Percentiles rank a stretch among this genome's conserved stretches.
Conservation (phyloP, 805 yeast genomes). For the Yamadazyma sp. region DNA sequence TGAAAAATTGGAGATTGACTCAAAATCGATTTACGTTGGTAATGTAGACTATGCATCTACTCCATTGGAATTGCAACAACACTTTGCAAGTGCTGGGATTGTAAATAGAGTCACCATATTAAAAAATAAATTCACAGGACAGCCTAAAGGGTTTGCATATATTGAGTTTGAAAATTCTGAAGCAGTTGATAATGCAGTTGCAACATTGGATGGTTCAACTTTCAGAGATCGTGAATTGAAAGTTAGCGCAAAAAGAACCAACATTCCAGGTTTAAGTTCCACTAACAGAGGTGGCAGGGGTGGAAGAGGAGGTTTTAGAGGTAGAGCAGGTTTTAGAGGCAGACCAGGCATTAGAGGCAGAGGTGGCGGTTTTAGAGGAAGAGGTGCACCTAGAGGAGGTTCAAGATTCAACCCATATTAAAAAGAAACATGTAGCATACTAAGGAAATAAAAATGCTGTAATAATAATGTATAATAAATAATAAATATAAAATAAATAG, state of each 20-base stretch:
- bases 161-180: constrained; percentile 72
- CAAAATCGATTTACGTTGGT: constrained; percentile 77
- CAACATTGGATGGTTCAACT: constrained; percentile 55
- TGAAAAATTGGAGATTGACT: constrained; percentile 63
- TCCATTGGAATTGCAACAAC: constrained; percentile 75
- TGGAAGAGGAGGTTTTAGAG: constrained; percentile 38
- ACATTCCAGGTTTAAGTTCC: constrained; percentile 63
- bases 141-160: constrained; percentile 85
- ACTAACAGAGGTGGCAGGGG: constrained; percentile 26
- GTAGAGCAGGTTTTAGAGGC: constrained; percentile 11
- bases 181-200: constrained; percentile 63
- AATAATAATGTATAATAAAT: not conserved
- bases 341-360: constrained; percentile 9
- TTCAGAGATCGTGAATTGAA: constrained; percentile 71
- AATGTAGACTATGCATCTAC: constrained; percentile 79
- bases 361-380: constrained; percentile 10
- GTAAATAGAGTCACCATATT: constrained; percentile 79
- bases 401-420: constrained; percentile 21
- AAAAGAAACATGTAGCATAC: not conserved
- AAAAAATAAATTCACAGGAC: constrained; percentile 70
- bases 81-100: constrained; percentile 65
- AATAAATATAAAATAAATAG: not conserved
- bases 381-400: constrained; percentile 18
- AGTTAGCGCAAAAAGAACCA: constrained; percentile 76
- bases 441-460: not conserved